These are phyloP conservation scores for Gossypium rotundifolium DNA, from an alignment of 345 rosid genomes.

Conservation along the genomic window DNA sequence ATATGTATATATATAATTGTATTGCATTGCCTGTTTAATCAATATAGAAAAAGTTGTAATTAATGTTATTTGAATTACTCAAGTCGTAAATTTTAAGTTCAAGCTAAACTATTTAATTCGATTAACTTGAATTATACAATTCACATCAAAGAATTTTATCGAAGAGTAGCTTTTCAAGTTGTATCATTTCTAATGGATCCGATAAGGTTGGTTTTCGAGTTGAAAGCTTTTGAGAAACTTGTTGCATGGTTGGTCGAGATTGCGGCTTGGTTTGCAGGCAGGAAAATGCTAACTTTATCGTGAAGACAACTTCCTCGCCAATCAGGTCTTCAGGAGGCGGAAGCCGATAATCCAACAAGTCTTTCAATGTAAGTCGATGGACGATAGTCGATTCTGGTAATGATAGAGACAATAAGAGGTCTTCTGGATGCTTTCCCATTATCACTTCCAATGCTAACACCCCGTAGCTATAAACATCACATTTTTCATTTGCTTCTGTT, in stretches of 20 bases:
- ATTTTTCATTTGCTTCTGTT: neutral
- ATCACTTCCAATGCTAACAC: constrained; percentile 8
- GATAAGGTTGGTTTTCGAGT: neutral
- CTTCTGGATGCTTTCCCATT: constrained; percentile 22
- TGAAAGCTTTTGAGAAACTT: constrained; percentile 4
- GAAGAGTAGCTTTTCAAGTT: neutral
- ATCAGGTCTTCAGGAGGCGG: neutral
- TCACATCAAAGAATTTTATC: neutral
- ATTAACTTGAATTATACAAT: too few species aligned
- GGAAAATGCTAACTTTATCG: neutral
- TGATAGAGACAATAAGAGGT: constrained; percentile 5
- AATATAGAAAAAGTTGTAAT: too few species aligned
- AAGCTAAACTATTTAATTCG: too few species aligned
- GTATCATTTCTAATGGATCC: neutral
- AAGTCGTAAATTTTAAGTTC: too few species aligned
- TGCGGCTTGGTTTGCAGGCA: neutral
- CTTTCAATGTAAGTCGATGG: neutral
- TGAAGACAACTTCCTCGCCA: neutral
- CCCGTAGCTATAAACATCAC: constrained; percentile 17
- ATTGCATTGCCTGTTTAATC: too few species aligned
- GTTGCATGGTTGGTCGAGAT: constrained; percentile 5
- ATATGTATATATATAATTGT: too few species aligned
- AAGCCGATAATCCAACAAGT: constrained; percentile 1
- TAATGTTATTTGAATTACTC: too few species aligned
- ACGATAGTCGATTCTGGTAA: neutral